Conservation (phyloP, 495 filamentous ascomycete genomes). For the Penicillium canariense region DNA sequence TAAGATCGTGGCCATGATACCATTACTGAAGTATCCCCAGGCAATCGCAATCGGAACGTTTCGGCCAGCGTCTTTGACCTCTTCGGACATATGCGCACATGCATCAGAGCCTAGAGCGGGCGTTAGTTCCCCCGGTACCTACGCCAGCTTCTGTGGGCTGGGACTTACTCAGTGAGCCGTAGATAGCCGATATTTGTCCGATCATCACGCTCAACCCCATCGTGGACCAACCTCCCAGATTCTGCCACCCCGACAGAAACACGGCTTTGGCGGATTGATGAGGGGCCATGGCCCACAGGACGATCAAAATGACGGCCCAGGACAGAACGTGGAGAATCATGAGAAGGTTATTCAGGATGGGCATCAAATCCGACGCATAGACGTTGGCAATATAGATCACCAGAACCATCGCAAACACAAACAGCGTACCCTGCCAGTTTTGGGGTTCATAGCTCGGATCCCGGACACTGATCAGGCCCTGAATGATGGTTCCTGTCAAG, state of each 20-base stretch:
- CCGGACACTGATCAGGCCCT: conserved; percentile 39
- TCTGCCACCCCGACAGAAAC: conserved; percentile 43
- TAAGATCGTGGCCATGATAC: conserved; percentile 35
- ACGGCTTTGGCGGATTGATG: conserved; percentile 37
- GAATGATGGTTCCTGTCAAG: conserved; percentile 45
- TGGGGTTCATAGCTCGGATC: conserved; percentile 33
- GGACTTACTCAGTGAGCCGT: conserved; percentile 29
- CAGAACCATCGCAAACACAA: conserved; percentile 44
- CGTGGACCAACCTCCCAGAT: conserved; percentile 48
- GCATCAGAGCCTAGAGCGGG: conserved; percentile 29
- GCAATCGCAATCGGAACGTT: conserved; percentile 41
- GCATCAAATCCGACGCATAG: conserved; percentile 35
- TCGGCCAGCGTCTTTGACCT: conserved; percentile 40
- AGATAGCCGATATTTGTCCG: conserved; percentile 44
- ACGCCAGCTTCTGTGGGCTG: neutral
- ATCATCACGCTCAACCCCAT: conserved; percentile 49
- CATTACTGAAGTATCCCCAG: conserved; percentile 37
- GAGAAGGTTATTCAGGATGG: conserved; percentile 36
- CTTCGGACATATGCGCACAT: conserved; percentile 44
- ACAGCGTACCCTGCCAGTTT: conserved; percentile 45
- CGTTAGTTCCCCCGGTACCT: neutral
- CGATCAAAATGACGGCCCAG: conserved; percentile 33
- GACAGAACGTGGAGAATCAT: conserved; percentile 42
- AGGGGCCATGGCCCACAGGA: conserved; percentile 43
- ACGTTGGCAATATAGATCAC: conserved; percentile 44